Base-by-base conservation (phyloP, 805 yeast genomes). In the Candida palmyrensis region DNA sequence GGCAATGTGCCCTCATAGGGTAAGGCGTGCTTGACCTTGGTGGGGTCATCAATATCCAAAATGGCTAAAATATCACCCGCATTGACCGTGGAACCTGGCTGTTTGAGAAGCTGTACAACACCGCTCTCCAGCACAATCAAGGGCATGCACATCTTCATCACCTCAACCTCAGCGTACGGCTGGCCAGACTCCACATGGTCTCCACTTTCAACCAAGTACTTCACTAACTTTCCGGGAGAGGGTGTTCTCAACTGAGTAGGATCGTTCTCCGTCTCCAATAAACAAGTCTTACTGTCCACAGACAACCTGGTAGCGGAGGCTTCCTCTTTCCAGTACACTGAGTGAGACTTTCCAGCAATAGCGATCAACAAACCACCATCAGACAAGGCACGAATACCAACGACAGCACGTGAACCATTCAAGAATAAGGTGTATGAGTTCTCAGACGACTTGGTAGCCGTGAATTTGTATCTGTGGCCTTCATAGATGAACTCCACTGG, bases 81-180 rank as follows among this genome's bases (percentile, higher is more conserved):
- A 48, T 77, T 77, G 38, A 92, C 82, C 18, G 95, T 87, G n/a
- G 97, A 82, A 33, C 99, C 99, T 7, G 98, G 97, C 67, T 92
- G 98, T 62, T 92, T 90, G 55, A 92, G 78, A 27, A 88, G 68
- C 66, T 90, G 97, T 34, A 89, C 85, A 38, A 75, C 70, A 73
- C 99, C 99, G 51, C 84, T 82, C 59, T 90, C 98, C 59, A 80
- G 86, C 14, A 97, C 90, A 52, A 89, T 68, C 50, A 92, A 73
- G 32, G 98, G 97, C 97, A 92, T 92, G 63, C 89, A 88, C 98
- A 92, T 92, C 65, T 92, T 92, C 99, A 92, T 92, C 46, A 92
- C 98, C 67, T 92, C 99, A 37, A 92, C 96, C 67, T 92, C 98
- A 26, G 98, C 98, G 53, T 77, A 94, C 29, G 97, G 80, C 65